phyloP scores from a whole-genome alignment of 176 grass and related monocot species.

The Zea luxurians region DNA sequence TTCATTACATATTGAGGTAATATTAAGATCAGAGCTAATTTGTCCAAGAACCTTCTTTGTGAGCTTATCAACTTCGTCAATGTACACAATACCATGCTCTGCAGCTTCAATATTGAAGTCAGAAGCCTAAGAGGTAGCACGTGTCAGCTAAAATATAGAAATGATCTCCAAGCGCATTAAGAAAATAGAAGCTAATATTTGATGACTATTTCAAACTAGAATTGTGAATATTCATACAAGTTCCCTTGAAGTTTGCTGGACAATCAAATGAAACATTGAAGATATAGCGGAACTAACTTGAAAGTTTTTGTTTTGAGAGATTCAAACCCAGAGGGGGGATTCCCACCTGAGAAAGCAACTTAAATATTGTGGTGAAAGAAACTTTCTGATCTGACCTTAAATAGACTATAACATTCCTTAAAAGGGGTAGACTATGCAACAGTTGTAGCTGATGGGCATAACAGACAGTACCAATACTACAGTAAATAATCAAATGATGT shows the following conservation, averaged over 20 bases:
- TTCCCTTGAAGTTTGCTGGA: conserved; percentile 3
- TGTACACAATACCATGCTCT: conserved; percentile 70
- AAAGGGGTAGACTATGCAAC: conserved; percentile 11
- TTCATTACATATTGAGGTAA: neutral
- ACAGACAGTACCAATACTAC: neutral
- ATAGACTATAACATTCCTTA: neutral
- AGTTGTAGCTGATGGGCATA: neutral
- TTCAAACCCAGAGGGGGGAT: no score
- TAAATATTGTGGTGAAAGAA: neutral
- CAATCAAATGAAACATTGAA: neutral
- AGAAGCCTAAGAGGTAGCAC: conserved; percentile 52
- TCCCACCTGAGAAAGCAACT: no score
- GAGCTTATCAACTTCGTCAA: conserved; percentile 83
- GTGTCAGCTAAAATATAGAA: conserved; percentile 25
- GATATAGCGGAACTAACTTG: neutral
- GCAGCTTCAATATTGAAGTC: conserved; percentile 55
- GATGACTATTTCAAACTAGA: neutral
- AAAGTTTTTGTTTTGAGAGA: no score
- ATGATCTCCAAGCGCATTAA: neutral
- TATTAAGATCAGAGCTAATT: conserved; percentile 18
- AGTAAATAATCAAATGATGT: conserved; percentile 11
- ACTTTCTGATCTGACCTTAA: neutral
- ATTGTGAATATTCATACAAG: neutral
- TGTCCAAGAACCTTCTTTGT: conserved; percentile 57
- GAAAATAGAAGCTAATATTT: neutral